Conservation (phyloP, 176 grass and related monocot species). For the Thalia dealbata region DNA sequence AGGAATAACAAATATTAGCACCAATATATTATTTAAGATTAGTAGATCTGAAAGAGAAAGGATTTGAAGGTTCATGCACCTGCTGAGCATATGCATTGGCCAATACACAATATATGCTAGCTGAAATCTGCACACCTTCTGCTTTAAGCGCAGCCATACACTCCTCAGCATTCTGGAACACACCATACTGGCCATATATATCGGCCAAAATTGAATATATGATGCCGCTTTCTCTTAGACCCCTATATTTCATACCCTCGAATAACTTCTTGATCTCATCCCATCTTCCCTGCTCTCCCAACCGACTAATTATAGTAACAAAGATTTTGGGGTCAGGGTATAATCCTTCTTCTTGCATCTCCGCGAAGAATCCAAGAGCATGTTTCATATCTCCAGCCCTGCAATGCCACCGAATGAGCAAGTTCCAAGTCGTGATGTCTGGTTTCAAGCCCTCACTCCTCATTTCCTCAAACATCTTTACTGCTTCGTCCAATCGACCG, state of each 20-base stretch:
- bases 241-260: conserved; percentile 50
- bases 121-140: conserved; percentile 42
- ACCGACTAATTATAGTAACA: conserved; percentile 40
- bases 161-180: conserved; percentile 41
- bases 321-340: conserved; percentile 76
- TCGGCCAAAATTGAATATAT: conserved; percentile 75
- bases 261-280: conserved; percentile 65
- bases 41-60: background rate
- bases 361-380: conserved; percentile 42
- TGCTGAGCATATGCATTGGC: conserved; percentile 68
- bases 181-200: conserved; percentile 83
- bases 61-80: conserved; percentile 15
- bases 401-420: conserved; percentile 65
- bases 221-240: conserved; percentile 49
- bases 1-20: background rate
- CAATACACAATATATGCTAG: conserved; percentile 64
- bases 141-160: conserved; percentile 71
- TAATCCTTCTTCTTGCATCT: conserved; percentile 74
- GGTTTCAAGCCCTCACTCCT: conserved; percentile 37
- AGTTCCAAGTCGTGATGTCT: conserved; percentile 68
- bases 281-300: conserved; percentile 88
- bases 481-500: conserved; percentile 43
- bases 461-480: conserved; percentile 73
- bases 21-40: background rate
- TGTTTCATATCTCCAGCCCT: conserved; percentile 49